Base-by-base conservation (phyloP, 2,329 filamentous ascomycete genomes). In the Paramyrothecium roridum region DNA sequence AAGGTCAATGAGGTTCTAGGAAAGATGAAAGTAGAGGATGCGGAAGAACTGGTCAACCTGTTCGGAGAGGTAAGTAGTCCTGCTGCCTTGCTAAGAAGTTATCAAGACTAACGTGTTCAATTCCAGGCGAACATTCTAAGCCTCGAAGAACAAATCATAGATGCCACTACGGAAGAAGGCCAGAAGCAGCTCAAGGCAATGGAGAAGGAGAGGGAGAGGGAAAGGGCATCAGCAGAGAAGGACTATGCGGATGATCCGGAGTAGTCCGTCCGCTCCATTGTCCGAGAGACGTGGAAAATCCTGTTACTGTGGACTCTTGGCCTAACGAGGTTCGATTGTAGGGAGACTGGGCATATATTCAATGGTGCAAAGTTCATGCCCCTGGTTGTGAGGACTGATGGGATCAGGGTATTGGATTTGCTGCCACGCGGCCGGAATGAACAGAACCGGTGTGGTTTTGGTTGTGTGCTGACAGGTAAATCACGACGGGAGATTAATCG, bases 81-180 rank as follows among this genome's bases (percentile, higher is more conserved):
- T 43, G 45, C n/a, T 17, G 22, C 40, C n/a, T 57, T 17, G 21
- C 45, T 50, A 26, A 19, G 6, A 16, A 33, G 20, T 21, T 30
- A 13, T 50, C 46, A 48, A 21, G 54, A 10, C 67, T 69, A 63
- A 68, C 57, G 26, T 43, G 37, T n/a, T 26, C 52, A 43, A 52
- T 53, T 34, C 52, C 59, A 87, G 76, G 91, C 91, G 17, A 91
- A 90, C 40, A 93, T 97, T 79, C 74, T 99, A 61, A 96, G 90
- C 70, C 72, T 99, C 52, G 92, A 98, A 70, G 87, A 96, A 67
- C 87, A 96, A 51, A 91, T 99, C 52, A 96, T 99, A 63, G 95
- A 99, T 74, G 91, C 92, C 1, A 99, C 92, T 48, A 96, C 93
- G 2, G 88, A 92, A 67, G 87, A 95, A 69, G 93, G 93, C 3